Conservation (phyloP, 2,329 filamentous ascomycete species). For the Alternaria ventricosa region DNA sequence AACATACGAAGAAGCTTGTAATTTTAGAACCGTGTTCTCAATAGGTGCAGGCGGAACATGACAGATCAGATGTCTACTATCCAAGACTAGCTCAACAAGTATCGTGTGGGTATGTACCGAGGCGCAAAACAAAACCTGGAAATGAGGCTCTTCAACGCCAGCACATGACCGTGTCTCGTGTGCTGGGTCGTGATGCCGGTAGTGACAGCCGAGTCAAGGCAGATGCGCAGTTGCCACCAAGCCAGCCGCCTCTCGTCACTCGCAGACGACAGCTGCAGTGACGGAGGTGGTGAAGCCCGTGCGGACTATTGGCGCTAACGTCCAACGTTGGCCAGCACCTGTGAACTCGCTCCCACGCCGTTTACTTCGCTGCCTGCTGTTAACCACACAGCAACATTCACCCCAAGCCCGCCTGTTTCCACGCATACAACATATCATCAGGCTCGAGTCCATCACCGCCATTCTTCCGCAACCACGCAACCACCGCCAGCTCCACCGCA, state of each 20-base stretch:
- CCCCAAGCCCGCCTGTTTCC: constrained; percentile 1
- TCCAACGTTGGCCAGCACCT: constrained; percentile 18
- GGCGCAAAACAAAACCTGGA: not conserved
- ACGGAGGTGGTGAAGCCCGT: constrained; percentile 15
- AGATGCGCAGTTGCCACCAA: constrained; percentile 10
- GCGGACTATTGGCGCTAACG: constrained; percentile 16
- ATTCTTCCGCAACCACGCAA: not conserved
- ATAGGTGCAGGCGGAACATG: not conserved
- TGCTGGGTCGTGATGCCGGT: not conserved
- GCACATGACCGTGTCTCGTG: not conserved
- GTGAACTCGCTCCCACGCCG: constrained; percentile 14
- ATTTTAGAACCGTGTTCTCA: not conserved
- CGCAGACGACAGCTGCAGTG: constrained; percentile 7
- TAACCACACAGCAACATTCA: constrained; percentile 1
- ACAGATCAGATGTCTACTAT: not conserved
- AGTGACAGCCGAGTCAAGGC: constrained; percentile 2
- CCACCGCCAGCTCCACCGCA: constrained; percentile 15
- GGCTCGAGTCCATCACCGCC: not conserved
- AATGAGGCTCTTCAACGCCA: not conserved
- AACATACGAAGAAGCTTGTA: not conserved
- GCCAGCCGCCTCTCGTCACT: constrained; percentile 1
- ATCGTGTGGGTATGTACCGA: not conserved
- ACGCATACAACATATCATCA: not conserved
- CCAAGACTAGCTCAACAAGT: not conserved
- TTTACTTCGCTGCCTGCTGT: constrained; percentile 13